These are phyloP conservation scores for Magnolia kwangsiensis DNA, from an alignment of 164 flowering plant genomes.

Conservation along the genomic window DNA sequence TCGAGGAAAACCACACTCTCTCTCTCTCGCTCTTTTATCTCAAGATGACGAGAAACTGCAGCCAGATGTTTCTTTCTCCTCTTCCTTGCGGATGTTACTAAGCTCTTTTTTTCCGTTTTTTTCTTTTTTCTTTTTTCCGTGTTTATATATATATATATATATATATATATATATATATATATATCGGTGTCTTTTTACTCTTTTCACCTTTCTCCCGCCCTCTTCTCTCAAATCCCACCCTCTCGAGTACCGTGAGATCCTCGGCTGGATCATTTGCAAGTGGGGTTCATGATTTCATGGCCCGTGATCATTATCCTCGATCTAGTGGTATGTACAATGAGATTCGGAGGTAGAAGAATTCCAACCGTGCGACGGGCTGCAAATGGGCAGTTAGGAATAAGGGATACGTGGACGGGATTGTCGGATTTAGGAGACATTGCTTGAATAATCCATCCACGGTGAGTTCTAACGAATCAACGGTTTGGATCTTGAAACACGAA, in stretches of 20 bases:
- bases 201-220: conserved; percentile 9
- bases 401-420: not conserved
- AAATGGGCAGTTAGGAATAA: not conserved
- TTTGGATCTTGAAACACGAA: no score
- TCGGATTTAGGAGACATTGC: not conserved
- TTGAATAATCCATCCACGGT: no score
- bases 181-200: not conserved
- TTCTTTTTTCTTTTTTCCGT: not conserved
- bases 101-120: not conserved
- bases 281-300: no score
- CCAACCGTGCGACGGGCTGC: not conserved
- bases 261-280: not conserved
- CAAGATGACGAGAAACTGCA: not conserved
- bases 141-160: no score
- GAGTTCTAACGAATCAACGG: no score
- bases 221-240: not conserved
- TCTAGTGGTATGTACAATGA: no score
- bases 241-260: not conserved
- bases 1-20: not conserved
- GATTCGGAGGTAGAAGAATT: not conserved
- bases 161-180: no score
- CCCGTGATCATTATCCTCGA: no score
- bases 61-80: not conserved
- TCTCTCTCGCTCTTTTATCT: not conserved
- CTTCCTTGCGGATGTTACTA: not conserved